Conservation (phyloP, 306 rosid species). For the Ochetophila trinervis region DNA sequence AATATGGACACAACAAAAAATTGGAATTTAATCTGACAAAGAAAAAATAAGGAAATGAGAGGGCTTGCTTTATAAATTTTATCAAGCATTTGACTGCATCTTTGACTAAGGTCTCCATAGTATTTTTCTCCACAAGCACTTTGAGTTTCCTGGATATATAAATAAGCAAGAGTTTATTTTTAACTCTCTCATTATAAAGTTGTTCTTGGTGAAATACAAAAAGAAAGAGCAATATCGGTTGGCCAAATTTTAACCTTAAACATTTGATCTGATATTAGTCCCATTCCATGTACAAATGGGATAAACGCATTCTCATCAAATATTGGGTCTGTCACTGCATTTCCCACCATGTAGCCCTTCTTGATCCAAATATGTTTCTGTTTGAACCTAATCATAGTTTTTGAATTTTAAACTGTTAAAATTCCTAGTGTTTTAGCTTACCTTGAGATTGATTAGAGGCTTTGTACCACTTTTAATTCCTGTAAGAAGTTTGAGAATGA, state of each 20-base stretch:
- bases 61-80: slow-evolving; percentile 29
- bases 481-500: not conserved
- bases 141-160: slow-evolving; percentile 25
- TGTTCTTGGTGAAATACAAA: not conserved
- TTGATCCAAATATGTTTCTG: not conserved
- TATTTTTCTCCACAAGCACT: slow-evolving; percentile 41
- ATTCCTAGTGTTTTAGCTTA: not conserved
- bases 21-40: too few species aligned
- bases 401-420: not conserved
- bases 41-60: not conserved
- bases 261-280: slow-evolving; percentile 54
- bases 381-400: not conserved
- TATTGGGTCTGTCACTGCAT: slow-evolving; percentile 52
- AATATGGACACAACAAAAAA: too few species aligned
- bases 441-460: slow-evolving; percentile 67
- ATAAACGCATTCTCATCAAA: slow-evolving; percentile 61
- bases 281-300: slow-evolving; percentile 84
- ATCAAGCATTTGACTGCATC: slow-evolving; percentile 21
- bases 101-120: slow-evolving; percentile 5
- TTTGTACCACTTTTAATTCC: slow-evolving; percentile 36
- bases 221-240: not conserved
- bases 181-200: too few species aligned
- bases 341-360: slow-evolving; percentile 77
- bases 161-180: too few species aligned
- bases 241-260: slow-evolving; percentile 35